phyloP scores from a whole-genome alignment of 2,329 filamentous ascomycete genomes.

The Davidsoniella neocaledoniae region DNA sequence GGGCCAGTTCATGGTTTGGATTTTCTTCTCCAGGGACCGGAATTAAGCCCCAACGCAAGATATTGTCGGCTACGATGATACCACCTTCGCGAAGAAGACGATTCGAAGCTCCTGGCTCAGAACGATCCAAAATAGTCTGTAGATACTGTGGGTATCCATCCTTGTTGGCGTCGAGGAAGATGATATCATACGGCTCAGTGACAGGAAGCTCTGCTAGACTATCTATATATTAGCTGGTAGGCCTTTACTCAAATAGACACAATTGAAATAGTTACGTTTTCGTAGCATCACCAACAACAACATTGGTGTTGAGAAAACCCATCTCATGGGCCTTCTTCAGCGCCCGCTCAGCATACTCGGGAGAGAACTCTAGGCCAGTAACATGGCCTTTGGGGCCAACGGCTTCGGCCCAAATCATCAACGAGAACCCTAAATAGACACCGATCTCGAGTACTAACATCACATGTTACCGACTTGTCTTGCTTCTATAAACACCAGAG shows the following conservation, averaged over 20 bases:
- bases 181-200: slow-evolving; percentile 31
- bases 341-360: slow-evolving; percentile 1
- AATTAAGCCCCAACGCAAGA: slow-evolving; percentile 31
- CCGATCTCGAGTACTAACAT: slow-evolving; percentile 19
- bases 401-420: slow-evolving; percentile 16
- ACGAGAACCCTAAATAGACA: slow-evolving; percentile 17
- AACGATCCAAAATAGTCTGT: slow-evolving; percentile 26
- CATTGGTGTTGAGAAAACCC: slow-evolving; percentile 4
- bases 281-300: slow-evolving; percentile 5
- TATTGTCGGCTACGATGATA: slow-evolving; percentile 37
- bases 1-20: slow-evolving; percentile 16
- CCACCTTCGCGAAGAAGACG: slow-evolving; percentile 32
- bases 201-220: slow-evolving; percentile 21
- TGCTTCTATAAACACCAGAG: background rate
- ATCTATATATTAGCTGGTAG: background rate
- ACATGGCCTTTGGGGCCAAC: slow-evolving; percentile 17
- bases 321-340: background rate
- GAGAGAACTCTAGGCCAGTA: slow-evolving; percentile 10
- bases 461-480: background rate
- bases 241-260: background rate
- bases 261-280: background rate
- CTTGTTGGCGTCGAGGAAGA: slow-evolving; percentile 40
- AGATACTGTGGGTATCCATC: slow-evolving; percentile 33
- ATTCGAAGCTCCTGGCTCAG: slow-evolving; percentile 20
- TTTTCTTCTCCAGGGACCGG: slow-evolving; percentile 25